Base-by-base conservation (phyloP, 2,329 filamentous ascomycete species). In the Rutstroemia sp. region DNA sequence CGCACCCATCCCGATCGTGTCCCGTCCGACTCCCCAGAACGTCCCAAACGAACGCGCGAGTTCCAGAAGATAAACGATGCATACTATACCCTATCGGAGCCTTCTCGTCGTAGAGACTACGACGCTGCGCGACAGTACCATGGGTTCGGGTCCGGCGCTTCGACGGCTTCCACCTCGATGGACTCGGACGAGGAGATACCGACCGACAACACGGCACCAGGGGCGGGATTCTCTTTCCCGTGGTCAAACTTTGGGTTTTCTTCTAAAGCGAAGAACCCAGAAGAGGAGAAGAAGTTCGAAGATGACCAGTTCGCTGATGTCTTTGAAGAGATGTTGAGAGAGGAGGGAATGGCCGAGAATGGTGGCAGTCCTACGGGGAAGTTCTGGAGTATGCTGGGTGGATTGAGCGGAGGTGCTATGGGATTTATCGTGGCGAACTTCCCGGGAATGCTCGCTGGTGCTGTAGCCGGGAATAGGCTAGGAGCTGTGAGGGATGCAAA, bases 391-490 rank as follows among this genome's bases (percentile, higher is more conserved):
- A 72, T 96, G 61, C 70, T 96, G 0, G 94, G 94, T 3, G 91
- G 90, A 1, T 72, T 92, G 42, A 94, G 89, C 68, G 94, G 94
- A 34, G 92, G 87, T 12, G 89, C 90, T 2, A 80, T 99, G 70
- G 94, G 94, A 0, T 97, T 97, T 71, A 99, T 99, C 64, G 81
- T 97, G 25, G 94, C 87, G 27, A 97, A 97, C 69, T 83, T 96
- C 49, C 89, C 92, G 0, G 94, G 94, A 0, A 80, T 92, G 67
- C 72, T 97, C 39, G 92, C 92, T 0, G 94, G 94, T 2, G 90
- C 89, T 2, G 92, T 96, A 2, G 92, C 92, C 0, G 94, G 94
- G 10, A 97, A 96, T 73, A 76, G 92, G 51, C 73, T 97, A n/a
- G 94, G 94, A 0, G 89, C 89, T 6, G 82, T 99, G 19, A 79